Conservation (phyloP, 345 rosid genomes). For the Raphanus sativus region DNA sequence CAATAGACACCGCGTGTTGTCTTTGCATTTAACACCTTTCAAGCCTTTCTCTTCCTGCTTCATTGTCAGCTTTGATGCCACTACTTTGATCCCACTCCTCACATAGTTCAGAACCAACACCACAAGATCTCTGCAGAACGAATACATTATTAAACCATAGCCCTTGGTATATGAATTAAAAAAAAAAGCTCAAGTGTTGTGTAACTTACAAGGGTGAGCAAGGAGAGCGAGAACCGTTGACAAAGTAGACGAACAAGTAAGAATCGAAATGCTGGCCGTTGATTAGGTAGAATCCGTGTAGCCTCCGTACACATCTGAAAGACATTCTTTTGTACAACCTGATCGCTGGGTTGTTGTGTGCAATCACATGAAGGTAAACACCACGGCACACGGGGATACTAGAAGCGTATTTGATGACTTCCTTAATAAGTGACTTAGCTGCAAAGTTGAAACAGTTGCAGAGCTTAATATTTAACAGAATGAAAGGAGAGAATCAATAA, state of each 20-base stretch:
- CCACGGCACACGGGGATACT: constrained; percentile 67
- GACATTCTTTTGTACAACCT: constrained; percentile 84
- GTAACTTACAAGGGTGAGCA: constrained; percentile 83
- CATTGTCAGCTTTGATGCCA: constrained; percentile 55
- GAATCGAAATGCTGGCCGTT: constrained; percentile 86
- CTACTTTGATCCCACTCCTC: constrained; percentile 55
- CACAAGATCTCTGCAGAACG: constrained; percentile 55
- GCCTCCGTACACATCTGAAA: constrained; percentile 63
- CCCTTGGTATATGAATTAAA: neutral
- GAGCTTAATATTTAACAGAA: constrained; percentile 1
- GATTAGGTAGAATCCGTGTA: constrained; percentile 75
- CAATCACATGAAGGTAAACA: constrained; percentile 90
- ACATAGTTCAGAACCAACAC: constrained; percentile 48
- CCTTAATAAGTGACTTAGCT: constrained; percentile 73
- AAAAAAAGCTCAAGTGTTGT: neutral
- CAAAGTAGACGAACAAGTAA: constrained; percentile 76
- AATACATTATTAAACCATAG: constrained; percentile 3
- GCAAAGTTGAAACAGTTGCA: constrained; percentile 26
- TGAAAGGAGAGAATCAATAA: constrained; percentile 16
- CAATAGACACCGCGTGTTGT: constrained; percentile 56
- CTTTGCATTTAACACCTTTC: constrained; percentile 68
- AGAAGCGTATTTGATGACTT: constrained; percentile 74
- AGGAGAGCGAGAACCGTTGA: constrained; percentile 81
- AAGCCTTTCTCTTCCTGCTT: constrained; percentile 50
- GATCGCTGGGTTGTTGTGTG: constrained; percentile 87